phyloP scores from a whole-genome alignment of 2,329 filamentous ascomycete species.

The Beauveria varroae region DNA sequence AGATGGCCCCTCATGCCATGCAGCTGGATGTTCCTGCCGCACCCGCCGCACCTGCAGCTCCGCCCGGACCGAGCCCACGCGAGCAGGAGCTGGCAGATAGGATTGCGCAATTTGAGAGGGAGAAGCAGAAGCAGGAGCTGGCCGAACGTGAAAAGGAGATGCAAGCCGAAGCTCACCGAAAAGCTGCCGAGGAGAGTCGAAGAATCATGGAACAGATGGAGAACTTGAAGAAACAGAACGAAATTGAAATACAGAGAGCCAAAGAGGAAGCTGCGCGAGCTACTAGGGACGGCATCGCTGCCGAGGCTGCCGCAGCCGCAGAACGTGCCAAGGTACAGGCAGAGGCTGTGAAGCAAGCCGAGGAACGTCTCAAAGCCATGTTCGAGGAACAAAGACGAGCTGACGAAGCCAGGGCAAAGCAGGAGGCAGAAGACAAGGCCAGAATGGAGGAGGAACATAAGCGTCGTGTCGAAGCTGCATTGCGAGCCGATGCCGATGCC shows the following conservation, averaged over 20 bases:
- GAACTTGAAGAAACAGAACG: constrained; percentile 37
- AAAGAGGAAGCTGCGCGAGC: constrained; percentile 37
- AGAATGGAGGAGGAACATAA: constrained; percentile 42
- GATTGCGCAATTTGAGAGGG: constrained; percentile 23
- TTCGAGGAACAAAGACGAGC: constrained; percentile 34
- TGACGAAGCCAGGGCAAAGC: constrained; percentile 35
- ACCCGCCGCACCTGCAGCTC: constrained; percentile 29
- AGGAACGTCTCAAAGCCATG: constrained; percentile 29
- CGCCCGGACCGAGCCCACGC: neutral
- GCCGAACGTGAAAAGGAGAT: constrained; percentile 29
- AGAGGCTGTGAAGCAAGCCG: constrained; percentile 28
- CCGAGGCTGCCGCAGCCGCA: constrained; percentile 36
- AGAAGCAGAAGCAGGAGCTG: constrained; percentile 31
- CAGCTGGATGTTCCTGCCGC: constrained; percentile 32
- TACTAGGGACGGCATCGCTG: constrained; percentile 37
- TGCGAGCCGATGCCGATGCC: constrained; percentile 34
- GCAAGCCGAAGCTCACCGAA: constrained; percentile 27
- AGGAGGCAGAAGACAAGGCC: constrained; percentile 30
- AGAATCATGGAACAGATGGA: constrained; percentile 33
- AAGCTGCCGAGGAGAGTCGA: constrained; percentile 36
- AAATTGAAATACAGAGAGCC: constrained; percentile 40
- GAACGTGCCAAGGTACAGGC: constrained; percentile 32
- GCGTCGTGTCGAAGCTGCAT: constrained; percentile 32
- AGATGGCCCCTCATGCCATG: constrained; percentile 31
- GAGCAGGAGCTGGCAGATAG: constrained; percentile 35